Conservation (phyloP, 2,329 filamentous ascomycete genomes). For the Penicillium concentricum region DNA sequence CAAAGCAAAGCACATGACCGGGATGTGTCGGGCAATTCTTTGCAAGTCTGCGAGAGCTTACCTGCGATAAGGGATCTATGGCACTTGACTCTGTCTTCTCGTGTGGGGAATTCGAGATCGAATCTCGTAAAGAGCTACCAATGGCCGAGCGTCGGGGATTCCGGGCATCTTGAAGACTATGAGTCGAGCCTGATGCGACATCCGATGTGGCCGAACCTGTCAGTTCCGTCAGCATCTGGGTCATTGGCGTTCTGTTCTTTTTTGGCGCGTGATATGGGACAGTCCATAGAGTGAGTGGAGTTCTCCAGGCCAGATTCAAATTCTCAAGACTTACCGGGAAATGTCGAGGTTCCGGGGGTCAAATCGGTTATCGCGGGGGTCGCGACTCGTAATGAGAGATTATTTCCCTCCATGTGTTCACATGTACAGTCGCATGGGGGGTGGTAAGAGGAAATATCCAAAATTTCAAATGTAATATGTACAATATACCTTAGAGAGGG, state of each 20-base stretch:
- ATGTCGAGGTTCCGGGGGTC: slow-evolving; percentile 20
- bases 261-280: background rate
- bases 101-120: slow-evolving; percentile 25
- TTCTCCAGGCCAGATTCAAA: background rate
- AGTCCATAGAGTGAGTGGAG: background rate
- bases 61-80: slow-evolving; percentile 68
- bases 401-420: slow-evolving; percentile 33
- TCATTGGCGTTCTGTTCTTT: background rate
- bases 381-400: slow-evolving; percentile 26
- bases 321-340: slow-evolving; percentile 27
- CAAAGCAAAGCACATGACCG: slow-evolving; percentile 2
- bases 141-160: slow-evolving; percentile 19
- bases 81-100: slow-evolving; percentile 43
- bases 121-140: slow-evolving; percentile 26
- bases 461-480: background rate
- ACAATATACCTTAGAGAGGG: too few relatives aligned
- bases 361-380: slow-evolving; percentile 21
- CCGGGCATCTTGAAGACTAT: slow-evolving; percentile 29
- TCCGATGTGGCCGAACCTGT: slow-evolving; percentile 32
- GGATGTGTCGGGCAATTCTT: background rate
- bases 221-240: slow-evolving; percentile 6
- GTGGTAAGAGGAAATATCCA: background rate
- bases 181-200: slow-evolving; percentile 31
- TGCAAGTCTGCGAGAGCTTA: slow-evolving; percentile 33
- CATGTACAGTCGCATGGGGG: slow-evolving; percentile 23